phyloP scores from a whole-genome alignment of 2,329 filamentous ascomycete species.

The Ophiostoma angusticollis region DNA sequence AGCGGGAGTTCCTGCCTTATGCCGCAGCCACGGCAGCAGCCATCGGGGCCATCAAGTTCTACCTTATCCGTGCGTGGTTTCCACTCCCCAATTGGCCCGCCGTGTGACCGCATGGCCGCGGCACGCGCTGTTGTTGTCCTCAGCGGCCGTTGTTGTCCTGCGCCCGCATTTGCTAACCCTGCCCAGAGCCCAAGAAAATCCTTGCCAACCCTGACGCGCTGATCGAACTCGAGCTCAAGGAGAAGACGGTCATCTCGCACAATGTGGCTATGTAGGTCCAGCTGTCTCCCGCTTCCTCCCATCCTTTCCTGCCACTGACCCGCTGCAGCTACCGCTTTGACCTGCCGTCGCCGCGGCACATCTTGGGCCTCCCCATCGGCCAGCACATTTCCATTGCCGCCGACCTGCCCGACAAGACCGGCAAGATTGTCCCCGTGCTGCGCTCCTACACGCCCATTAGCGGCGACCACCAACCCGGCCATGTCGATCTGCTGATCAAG shows the following conservation, averaged over 20 bases:
- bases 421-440: slow-evolving; percentile 68
- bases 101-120: too few species aligned
- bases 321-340: slow-evolving; percentile 70
- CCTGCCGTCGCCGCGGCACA: slow-evolving; percentile 62
- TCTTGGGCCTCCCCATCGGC: slow-evolving; percentile 92
- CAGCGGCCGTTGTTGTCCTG: background rate
- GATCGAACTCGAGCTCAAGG: slow-evolving; percentile 83
- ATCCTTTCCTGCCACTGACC: background rate
- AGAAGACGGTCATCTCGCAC: slow-evolving; percentile 93
- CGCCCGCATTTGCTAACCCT: background rate
- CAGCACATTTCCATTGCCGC: slow-evolving; percentile 97
- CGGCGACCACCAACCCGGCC: slow-evolving; percentile 75
- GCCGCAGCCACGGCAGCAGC: slow-evolving; percentile 53
- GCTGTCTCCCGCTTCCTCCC: too few species aligned
- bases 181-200: slow-evolving; percentile 56
- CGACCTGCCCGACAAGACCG: slow-evolving; percentile 52
- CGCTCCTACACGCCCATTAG: slow-evolving; percentile 89
- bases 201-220: slow-evolving; percentile 69
- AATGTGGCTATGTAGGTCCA: slow-evolving; percentile 80
- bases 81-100: background rate
- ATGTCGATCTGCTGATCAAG: slow-evolving; percentile 96
- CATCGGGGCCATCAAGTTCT: slow-evolving; percentile 60
- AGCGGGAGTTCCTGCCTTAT: slow-evolving; percentile 63
- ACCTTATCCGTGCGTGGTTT: slow-evolving; percentile 49
- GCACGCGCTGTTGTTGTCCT: background rate